Conservation (phyloP, 495 filamentous ascomycete genomes). For the Penicillium robsamsonii region DNA sequence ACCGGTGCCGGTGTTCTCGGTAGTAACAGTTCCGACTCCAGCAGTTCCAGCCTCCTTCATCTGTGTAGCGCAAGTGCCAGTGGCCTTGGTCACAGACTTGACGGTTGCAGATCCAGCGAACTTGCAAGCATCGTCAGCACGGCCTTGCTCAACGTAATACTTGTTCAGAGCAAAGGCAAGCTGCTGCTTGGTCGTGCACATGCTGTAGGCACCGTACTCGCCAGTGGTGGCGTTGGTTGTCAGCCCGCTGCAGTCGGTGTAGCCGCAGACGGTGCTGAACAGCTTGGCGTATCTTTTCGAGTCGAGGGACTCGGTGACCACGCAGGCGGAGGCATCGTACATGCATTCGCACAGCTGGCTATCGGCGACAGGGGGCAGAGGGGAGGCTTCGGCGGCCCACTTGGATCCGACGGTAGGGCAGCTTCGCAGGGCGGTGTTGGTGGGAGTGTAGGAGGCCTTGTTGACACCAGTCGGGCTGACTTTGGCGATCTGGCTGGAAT, state of each 20-base stretch:
- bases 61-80: constrained; percentile 52
- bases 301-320: constrained; percentile 50
- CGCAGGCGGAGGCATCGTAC: constrained; percentile 66
- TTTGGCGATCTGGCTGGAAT: constrained; percentile 66
- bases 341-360: constrained; percentile 77
- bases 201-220: constrained; percentile 82
- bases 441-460: constrained; percentile 68
- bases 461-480: constrained; percentile 64
- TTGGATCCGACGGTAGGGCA: constrained; percentile 64
- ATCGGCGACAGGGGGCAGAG: constrained; percentile 80
- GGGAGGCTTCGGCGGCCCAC: constrained; percentile 65
- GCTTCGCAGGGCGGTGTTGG: constrained; percentile 65
- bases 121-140: constrained; percentile 61
- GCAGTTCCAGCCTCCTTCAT: constrained; percentile 60
- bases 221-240: constrained; percentile 66
- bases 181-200: constrained; percentile 77
- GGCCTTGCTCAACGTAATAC: constrained; percentile 68
- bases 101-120: constrained; percentile 67
- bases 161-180: constrained; percentile 77
- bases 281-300: constrained; percentile 58
- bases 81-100: constrained; percentile 46
- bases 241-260: constrained; percentile 68
- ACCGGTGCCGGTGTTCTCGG: constrained; percentile 47
- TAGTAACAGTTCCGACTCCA: constrained; percentile 64
- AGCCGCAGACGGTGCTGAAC: constrained; percentile 73